A percentile compares a stretch with the other conserved stretches of the same genome.
phyloP scores from a whole-genome alignment of 257 asterid species.

The Plantago major region DNA sequence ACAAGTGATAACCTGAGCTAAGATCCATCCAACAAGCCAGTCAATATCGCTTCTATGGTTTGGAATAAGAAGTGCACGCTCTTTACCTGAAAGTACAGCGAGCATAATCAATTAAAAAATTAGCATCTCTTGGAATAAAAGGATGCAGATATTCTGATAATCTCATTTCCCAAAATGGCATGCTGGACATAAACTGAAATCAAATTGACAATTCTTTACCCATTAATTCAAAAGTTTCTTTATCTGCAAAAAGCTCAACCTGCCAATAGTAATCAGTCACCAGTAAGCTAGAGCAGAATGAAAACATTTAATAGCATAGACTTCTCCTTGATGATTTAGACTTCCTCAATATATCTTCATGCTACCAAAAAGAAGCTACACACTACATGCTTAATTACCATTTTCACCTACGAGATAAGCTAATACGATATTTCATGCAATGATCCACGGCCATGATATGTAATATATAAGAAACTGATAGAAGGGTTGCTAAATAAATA shows the following conservation, averaged over 20 bases:
- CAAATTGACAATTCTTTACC: slow-evolving; percentile 38
- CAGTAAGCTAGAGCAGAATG: slow-evolving; percentile 15
- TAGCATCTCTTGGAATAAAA: neutral
- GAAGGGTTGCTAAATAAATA: neutral
- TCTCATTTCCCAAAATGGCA: slow-evolving; percentile 7
- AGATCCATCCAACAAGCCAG: slow-evolving; percentile 85
- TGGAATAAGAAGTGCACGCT: slow-evolving; percentile 67
- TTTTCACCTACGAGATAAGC: neutral
- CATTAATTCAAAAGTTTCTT: slow-evolving; percentile 49
- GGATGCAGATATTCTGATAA: neutral
- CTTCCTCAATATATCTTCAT: slow-evolving; percentile 10
- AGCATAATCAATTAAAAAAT: slow-evolving; percentile 5
- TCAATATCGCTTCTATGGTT: slow-evolving; percentile 79
- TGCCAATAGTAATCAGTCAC: slow-evolving; percentile 30
- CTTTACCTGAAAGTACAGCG: slow-evolving; percentile 55
- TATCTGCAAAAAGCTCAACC: slow-evolving; percentile 65
- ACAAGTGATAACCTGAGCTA: slow-evolving; percentile 62
- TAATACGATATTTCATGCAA: neutral
- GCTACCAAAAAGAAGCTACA: slow-evolving; percentile 1
- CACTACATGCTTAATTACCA: neutral
- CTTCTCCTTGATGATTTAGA: slow-evolving; percentile 7
- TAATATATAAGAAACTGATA: neutral
- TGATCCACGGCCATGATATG: neutral
- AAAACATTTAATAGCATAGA: slow-evolving; percentile 3
- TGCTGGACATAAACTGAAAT: neutral